Base-by-base conservation (phyloP, 2,329 filamentous ascomycete species). In the Hymenoscyphus scutula region DNA sequence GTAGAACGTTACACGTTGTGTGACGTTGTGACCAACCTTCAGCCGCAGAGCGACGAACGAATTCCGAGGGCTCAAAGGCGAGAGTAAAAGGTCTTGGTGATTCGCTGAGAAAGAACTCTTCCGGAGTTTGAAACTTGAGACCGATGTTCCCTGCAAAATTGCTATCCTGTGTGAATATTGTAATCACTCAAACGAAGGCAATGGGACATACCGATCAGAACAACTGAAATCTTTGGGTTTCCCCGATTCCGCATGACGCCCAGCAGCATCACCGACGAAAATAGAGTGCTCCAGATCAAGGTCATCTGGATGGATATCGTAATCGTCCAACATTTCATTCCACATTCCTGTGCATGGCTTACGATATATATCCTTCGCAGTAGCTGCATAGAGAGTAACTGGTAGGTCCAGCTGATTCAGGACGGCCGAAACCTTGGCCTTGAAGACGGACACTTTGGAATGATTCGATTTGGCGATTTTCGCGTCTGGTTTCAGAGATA, bases 281-380 rank as follows among this genome's bases (percentile, higher is more conserved):
- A 97, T 80, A 27, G 91, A 96, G 2, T 81, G 78, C 17, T 83
- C 77, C 37, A 90, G 74, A 74, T 97, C 89, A n/a, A 96, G 76
- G 17, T 83, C 81, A 64, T 62, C 67, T n/a, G 71, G 64, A n/a
- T 67, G 59, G 10, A 84, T 73, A 37, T 78, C 76, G 62, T 78
- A 76, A 67, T 84, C 81, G 29, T 79, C 74, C 6, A 88, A 72
- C 65, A 90, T 77, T 72, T 88, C 83, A 30, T 82, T 80, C 94
- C 95, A 99, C 90, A 98, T 97, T 23, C 93, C 94, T 1, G 80
- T 82, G 45, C 93, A 82, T 4, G 95, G 95, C 76, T 99, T 99
- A 60, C 95, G 85, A 74, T 88, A 97, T 5, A 84, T 81, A 70
- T 98, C 93, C 62, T 88, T 88, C 48, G 79, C 86, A 0, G 93